Evolutionary conservation across 2,329 filamentous ascomycete species (phyloP), one percentile per base, ranked within the genome.

Genomic region (Clonostachys chloroleuca): DNA sequence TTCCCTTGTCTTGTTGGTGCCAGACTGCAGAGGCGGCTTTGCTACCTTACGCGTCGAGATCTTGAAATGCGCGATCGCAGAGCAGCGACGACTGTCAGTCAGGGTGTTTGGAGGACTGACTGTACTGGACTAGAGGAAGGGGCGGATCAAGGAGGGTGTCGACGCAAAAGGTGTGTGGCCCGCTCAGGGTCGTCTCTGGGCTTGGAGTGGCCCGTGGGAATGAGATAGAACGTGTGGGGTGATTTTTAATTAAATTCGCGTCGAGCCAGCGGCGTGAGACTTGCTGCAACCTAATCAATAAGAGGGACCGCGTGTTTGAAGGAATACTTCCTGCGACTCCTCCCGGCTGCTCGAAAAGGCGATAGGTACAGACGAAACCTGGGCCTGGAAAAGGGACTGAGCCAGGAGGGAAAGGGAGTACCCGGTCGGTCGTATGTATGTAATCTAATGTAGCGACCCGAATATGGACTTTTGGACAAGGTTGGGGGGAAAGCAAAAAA

Each of bases 181-280:
- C 24, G 24, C 24, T 30, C 24, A 30, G 24, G 24, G 24, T 30
- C 24, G 24, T 30, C 24, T 30, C 24, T 30, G 24, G 24, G 7
- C 24, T 24, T 24, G 24, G 2, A 8, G 24, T 24, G 24, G 24
- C 24, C 24, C 24, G 24, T 30, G 24, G 24, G 24, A 30, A 30
- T 30, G 24, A 30, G 24, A 30, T 30, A 30, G 24, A 44, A 34
- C 35, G 48, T 47, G 45, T 50, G 48, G 35, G 41, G 41, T 24
- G 36, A 18, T 20, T 47, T 47, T 43, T 50, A 67, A 68, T 68
- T 65, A 61, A 62, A 63, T 59, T 61, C 62, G 62, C 63, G 57
- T 63, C 56, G 52, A 47, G 37, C 37, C 37, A 42, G 24, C 24
- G 24, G 24, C 24, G 24, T 30, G 24, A 30, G 24, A 30, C 24